phyloP scores from a whole-genome alignment of 306 rosid genomes.

The Cucurbita pepo region DNA sequence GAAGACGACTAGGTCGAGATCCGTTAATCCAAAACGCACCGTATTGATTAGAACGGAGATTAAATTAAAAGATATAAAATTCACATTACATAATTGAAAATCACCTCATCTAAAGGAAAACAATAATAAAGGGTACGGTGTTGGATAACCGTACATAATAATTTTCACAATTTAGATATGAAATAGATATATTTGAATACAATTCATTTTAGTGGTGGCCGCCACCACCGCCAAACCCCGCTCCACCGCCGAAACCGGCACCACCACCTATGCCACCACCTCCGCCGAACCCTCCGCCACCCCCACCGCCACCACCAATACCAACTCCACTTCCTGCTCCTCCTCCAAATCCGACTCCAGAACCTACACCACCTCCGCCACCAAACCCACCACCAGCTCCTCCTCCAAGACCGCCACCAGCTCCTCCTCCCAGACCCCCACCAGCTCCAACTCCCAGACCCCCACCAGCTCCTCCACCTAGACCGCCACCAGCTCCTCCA shows the following conservation, averaged over 20 bases:
- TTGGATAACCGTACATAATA: not conserved
- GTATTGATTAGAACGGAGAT: not conserved
- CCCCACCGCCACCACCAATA: not conserved
- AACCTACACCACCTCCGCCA: not conserved
- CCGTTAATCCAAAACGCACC: not conserved
- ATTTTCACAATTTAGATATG: not conserved
- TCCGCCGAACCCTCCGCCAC: constrained; percentile 4
- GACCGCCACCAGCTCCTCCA: constrained; percentile 12
- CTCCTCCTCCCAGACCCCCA: constrained; percentile 5
- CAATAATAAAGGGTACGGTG: not conserved
- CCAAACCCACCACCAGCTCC: constrained; percentile 15
- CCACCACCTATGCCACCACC: constrained; percentile 10
- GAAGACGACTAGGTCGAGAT: not conserved
- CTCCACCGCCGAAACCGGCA: constrained; percentile 13
- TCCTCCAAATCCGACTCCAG: constrained; percentile 14
- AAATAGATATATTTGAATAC: not conserved
- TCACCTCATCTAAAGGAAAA: not conserved
- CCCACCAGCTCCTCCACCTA: constrained; percentile 6
- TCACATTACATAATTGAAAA: not conserved
- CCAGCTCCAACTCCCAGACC: constrained; percentile 9
- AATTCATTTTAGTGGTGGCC: constrained; percentile 9
- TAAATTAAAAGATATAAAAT: not conserved
- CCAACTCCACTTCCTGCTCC: constrained; percentile 6
- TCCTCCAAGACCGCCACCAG: not conserved
- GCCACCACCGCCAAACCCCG: constrained; percentile 11